These are phyloP conservation scores for Suillus weaverae DNA, from an alignment of 768 basidiomycete species.

Conservation along the genomic window DNA sequence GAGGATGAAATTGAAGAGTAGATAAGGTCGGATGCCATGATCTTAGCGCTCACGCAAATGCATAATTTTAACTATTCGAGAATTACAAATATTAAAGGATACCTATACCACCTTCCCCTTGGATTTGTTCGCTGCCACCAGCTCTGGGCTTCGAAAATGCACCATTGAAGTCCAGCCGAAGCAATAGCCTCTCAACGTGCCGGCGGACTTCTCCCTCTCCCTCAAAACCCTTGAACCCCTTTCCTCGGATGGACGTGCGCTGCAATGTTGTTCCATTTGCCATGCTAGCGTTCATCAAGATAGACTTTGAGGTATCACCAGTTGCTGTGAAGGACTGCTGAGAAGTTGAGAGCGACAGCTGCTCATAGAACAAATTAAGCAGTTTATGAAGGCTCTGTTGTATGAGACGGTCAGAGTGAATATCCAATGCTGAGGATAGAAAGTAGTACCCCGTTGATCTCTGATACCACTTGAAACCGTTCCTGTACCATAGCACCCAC, in stretches of 20 bases:
- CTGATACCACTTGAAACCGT: constrained; percentile 63
- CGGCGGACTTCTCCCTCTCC: constrained; percentile 69
- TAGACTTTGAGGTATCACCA: constrained; percentile 73
- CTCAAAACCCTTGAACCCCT: constrained; percentile 51
- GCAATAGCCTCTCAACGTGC: constrained; percentile 78
- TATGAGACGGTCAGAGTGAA: constrained; percentile 1
- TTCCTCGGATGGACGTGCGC: constrained; percentile 52
- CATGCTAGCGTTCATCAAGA: constrained; percentile 56
- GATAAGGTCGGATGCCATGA: not conserved
- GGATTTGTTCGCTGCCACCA: not conserved
- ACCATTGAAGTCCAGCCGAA: constrained; percentile 85
- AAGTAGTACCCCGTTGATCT: constrained; percentile 68
- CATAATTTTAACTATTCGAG: not conserved
- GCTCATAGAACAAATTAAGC: constrained; percentile 78
- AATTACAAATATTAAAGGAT: constrained; percentile 2
- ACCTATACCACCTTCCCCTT: not conserved
- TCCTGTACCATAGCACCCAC: constrained; percentile 76
- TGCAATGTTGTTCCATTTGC: constrained; percentile 46
- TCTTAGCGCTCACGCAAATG: not conserved
- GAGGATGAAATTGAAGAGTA: not conserved
- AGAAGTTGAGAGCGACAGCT: constrained; percentile 72
- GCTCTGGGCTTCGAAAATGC: constrained; percentile 56
- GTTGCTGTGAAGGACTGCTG: constrained; percentile 65
- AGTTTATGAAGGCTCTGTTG: constrained; percentile 63
- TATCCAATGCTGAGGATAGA: not conserved